phyloP scores from a whole-genome alignment of 768 basidiomycete genomes.

The Russula compacta region DNA sequence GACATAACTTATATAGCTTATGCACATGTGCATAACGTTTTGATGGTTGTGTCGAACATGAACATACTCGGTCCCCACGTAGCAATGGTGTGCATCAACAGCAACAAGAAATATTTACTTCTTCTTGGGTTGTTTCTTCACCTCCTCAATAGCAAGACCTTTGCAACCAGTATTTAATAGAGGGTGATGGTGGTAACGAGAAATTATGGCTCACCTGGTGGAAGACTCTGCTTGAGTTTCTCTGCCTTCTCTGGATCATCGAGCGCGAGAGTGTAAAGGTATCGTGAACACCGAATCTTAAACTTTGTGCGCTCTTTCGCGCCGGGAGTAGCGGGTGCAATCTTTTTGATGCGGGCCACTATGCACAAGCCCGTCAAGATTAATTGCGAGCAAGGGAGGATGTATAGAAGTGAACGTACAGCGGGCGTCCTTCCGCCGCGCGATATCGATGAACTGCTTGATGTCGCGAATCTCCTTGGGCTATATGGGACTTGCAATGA shows the following conservation, averaged over 20 bases:
- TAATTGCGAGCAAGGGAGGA: background rate
- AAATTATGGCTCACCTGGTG: slow-evolving; percentile 62
- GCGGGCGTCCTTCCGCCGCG: slow-evolving; percentile 93
- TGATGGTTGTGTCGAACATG: slow-evolving; percentile 1
- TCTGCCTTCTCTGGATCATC: slow-evolving; percentile 98
- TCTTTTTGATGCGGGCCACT: slow-evolving; percentile 99
- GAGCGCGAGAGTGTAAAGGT: slow-evolving; percentile 93
- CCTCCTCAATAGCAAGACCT: slow-evolving; percentile 69
- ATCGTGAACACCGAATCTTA: slow-evolving; percentile 95
- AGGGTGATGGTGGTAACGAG: background rate
- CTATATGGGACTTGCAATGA: slow-evolving; percentile 32
- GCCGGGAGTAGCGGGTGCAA: slow-evolving; percentile 51
- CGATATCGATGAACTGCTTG: slow-evolving; percentile 97
- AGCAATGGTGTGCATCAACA: background rate
- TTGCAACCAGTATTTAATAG: background rate
- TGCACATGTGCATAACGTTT: slow-evolving; percentile 11
- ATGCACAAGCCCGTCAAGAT: slow-evolving; percentile 14
- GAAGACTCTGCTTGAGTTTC: slow-evolving; percentile 90
- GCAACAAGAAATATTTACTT: slow-evolving; percentile 37
- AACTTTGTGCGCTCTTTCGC: slow-evolving; percentile 89
- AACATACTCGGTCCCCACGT: slow-evolving; percentile 3
- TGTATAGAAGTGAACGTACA: slow-evolving; percentile 50
- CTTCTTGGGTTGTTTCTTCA: slow-evolving; percentile 59
- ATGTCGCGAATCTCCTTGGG: slow-evolving; percentile 98
- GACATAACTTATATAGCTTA: background rate